A percentile compares a stretch with the other conserved stretches of the same genome.
Evolutionary conservation across 306 rosid genomes (phyloP).

Genomic region (Cicer bijugum): DNA sequence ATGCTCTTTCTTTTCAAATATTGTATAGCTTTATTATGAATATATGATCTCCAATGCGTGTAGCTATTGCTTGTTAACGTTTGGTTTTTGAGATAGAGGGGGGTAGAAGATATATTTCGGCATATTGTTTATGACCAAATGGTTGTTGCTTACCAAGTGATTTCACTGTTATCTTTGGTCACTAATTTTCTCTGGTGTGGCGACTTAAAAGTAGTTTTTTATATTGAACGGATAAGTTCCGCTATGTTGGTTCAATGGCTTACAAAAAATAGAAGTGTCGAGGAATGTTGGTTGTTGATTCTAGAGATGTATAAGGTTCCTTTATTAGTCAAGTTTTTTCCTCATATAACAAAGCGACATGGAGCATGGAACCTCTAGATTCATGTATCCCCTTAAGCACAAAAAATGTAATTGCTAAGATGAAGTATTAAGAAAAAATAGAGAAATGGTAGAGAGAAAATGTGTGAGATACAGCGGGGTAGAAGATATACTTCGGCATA

Average conservation of each 20-base stretch:
- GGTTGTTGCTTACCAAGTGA: neutral
- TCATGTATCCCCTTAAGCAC: neutral
- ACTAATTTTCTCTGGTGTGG: too few species aligned
- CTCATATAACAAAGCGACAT: neutral
- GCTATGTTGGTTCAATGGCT: neutral
- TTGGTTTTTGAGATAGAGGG: neutral
- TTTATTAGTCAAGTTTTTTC: neutral
- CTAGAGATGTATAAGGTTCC: too few species aligned
- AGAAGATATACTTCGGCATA: too few species aligned
- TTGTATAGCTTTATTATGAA: neutral
- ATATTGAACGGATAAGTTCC: neutral
- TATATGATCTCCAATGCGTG: neutral
- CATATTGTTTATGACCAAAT: neutral
- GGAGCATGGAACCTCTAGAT: neutral
- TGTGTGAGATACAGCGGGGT: too few species aligned
- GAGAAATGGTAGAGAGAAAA: neutral
- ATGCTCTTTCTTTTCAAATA: neutral
- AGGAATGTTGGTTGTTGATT: too few species aligned
- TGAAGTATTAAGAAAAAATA: neutral
- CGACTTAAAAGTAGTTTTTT: neutral
- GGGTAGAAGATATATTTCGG: neutral
- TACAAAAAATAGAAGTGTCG: too few species aligned
- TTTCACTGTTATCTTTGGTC: neutral
- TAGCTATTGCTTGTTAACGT: neutral
- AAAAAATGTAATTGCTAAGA: neutral